Evolutionary conservation across 164 flowering plant genomes (phyloP).

Genomic region (Kingdonia uniflora): DNA sequence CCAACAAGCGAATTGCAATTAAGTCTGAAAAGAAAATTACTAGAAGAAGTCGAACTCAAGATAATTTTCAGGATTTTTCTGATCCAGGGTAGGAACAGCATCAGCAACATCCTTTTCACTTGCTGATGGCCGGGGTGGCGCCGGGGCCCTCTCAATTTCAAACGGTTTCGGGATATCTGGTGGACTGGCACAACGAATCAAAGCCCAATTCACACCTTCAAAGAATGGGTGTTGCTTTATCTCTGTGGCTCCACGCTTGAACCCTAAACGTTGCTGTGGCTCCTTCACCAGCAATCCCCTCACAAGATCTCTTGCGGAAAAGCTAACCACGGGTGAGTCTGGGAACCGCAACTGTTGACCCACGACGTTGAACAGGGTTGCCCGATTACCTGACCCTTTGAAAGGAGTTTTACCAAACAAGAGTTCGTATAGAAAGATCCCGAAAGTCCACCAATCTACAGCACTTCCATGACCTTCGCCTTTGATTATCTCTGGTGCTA

Average conservation of each 20-base stretch:
- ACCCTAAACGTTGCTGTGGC: conserved; percentile 25
- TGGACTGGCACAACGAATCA: conserved; percentile 29
- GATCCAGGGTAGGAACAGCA: conserved; percentile 14
- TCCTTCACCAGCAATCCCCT: conserved; percentile 29
- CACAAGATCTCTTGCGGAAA: conserved; percentile 23
- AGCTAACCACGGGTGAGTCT: conserved; percentile 25
- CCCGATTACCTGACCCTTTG: conserved; percentile 33
- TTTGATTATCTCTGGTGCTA: conserved; percentile 30
- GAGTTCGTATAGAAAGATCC: conserved; percentile 30
- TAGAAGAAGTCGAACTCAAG: conserved; percentile 85
- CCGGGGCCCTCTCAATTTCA: conserved; percentile 15
- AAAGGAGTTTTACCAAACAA: conserved; percentile 32
- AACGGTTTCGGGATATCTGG: conserved; percentile 27
- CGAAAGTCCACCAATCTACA: conserved; percentile 39
- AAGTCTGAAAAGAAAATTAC: conserved; percentile 10
- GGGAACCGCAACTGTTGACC: conserved; percentile 30
- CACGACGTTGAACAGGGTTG: conserved; percentile 30
- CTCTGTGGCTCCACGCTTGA: conserved; percentile 28
- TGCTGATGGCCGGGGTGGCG: conserved; percentile 10
- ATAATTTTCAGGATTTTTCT: conserved; percentile 44
- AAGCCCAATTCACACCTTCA: conserved; percentile 31
- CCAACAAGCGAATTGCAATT: conserved; percentile 8
- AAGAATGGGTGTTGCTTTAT: conserved; percentile 27
- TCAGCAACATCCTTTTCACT: conserved; percentile 17
- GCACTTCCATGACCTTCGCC: conserved; percentile 42